These are phyloP conservation scores for Elsinoe perseae DNA, from an alignment of 2,329 filamentous ascomycete species.

Conservation along the genomic window DNA sequence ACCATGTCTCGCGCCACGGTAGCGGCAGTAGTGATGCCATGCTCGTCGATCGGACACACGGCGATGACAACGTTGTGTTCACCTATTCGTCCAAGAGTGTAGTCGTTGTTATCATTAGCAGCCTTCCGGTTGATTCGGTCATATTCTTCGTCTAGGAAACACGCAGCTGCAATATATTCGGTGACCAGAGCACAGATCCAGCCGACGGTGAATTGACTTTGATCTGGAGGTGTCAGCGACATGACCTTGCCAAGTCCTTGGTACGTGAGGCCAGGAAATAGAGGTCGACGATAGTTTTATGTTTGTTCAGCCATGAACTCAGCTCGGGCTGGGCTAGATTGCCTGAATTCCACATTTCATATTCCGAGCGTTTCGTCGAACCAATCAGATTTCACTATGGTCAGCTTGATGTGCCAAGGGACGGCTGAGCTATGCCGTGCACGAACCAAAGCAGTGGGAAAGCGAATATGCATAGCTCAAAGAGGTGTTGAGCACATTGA, in stretches of 20 bases:
- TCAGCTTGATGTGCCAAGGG: too few relatives aligned
- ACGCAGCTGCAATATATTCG: slow-evolving; percentile 34
- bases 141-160: slow-evolving; percentile 36
- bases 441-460: too few relatives aligned
- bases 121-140: slow-evolving; percentile 9
- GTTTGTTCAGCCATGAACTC: too few relatives aligned
- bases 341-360: too few relatives aligned
- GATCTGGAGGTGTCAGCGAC: background rate
- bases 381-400: too few relatives aligned
- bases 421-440: too few relatives aligned
- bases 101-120: slow-evolving; percentile 21
- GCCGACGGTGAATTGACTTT: slow-evolving; percentile 33
- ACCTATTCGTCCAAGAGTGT: slow-evolving; percentile 27
- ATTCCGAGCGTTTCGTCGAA: too few relatives aligned
- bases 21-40: slow-evolving; percentile 18
- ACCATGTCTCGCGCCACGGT: slow-evolving; percentile 21
- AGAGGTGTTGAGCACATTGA: too few relatives aligned
- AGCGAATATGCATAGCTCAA: too few relatives aligned
- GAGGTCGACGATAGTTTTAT: too few relatives aligned
- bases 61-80: slow-evolving; percentile 31
- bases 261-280: too few relatives aligned
- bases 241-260: background rate
- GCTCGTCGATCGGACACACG: slow-evolving; percentile 20
- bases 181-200: slow-evolving; percentile 39
- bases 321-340: too few relatives aligned